Conservation (phyloP, 345 rosid species). For the Syzygium oleosum region DNA sequence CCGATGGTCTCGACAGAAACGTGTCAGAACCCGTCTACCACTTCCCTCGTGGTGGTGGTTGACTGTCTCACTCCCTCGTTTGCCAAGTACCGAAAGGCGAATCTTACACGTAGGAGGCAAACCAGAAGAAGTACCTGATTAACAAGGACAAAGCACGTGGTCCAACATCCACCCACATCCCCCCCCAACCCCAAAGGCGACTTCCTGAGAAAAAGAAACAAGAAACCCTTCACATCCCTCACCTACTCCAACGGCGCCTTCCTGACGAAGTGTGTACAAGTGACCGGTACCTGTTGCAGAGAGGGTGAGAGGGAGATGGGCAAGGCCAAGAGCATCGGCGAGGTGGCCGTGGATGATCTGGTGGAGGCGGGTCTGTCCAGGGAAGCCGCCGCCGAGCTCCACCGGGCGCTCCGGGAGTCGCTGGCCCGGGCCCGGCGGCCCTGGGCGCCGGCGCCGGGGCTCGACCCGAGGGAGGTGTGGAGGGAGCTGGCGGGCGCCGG, state of each 20-base stretch:
- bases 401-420: conserved; percentile 18
- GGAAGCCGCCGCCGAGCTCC: conserved; percentile 35
- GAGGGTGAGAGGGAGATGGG: background rate
- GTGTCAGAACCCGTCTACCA: background rate
- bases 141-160: background rate
- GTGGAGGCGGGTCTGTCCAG: conserved; percentile 35
- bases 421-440: conserved; percentile 4
- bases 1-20: background rate
- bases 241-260: background rate
- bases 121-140: background rate
- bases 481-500: conserved; percentile 28
- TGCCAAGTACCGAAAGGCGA: background rate
- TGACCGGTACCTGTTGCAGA: background rate
- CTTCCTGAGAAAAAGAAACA: too few species aligned
- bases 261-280: background rate
- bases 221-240: background rate
- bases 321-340: conserved; percentile 19
- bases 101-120: background rate
- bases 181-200: background rate
- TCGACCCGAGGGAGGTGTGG: conserved; percentile 62
- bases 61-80: background rate
- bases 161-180: background rate
- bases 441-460: background rate
- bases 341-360: conserved; percentile 45
- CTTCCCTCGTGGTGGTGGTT: background rate